Conservation (phyloP, 225 moss, liverwort and hornwort genomes). For the Thuidium tamariscinum region DNA sequence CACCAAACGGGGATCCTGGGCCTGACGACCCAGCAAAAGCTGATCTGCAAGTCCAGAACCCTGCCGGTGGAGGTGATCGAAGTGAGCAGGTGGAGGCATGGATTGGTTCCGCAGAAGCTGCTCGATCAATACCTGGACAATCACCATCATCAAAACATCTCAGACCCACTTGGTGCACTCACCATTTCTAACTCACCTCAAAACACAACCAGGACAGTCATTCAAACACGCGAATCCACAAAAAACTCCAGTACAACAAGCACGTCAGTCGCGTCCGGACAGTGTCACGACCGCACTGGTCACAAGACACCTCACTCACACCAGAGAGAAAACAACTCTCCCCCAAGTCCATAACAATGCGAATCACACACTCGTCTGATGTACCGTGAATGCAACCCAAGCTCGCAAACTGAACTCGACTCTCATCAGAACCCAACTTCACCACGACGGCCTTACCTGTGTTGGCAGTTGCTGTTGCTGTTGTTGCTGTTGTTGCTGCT, state of each 20-base stretch:
- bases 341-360: neutral
- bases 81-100: constrained; percentile 48
- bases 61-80: constrained; percentile 73
- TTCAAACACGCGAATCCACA: neutral
- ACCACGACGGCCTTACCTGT: constrained; percentile 35
- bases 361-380: neutral
- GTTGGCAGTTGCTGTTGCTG: constrained; percentile 70
- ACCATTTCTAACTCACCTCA: neutral
- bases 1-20: constrained; percentile 48
- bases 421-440: neutral
- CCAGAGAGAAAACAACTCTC: neutral
- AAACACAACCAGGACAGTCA: neutral
- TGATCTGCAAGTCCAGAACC: constrained; percentile 69
- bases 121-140: constrained; percentile 57
- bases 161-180: neutral
- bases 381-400: neutral
- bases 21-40: constrained; percentile 53
- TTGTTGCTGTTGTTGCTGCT: constrained; percentile 95
- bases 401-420: neutral
- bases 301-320: neutral
- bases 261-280: neutral
- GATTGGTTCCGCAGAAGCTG: constrained; percentile 79
- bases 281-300: neutral
- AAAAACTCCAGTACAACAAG: neutral
- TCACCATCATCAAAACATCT: neutral